Percentiles rank a stretch among this genome's conserved stretches.
Conservation (phyloP, 257 asterid species). For the Henckelia pumila region DNA sequence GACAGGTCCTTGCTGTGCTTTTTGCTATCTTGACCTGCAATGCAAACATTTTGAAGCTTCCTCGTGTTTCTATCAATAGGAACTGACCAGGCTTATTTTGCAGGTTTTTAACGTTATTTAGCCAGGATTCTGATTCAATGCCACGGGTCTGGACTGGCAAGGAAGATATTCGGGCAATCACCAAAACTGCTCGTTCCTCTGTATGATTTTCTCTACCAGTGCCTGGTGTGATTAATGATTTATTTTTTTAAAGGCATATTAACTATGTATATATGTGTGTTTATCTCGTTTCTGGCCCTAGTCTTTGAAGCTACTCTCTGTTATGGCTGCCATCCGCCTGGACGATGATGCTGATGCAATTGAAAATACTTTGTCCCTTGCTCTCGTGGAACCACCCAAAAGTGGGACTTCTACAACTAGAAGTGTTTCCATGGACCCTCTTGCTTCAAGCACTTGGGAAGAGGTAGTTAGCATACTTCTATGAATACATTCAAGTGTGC, state of each 20-base stretch:
- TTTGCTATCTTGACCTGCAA: slow-evolving; percentile 22
- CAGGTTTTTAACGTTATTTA: slow-evolving; percentile 68
- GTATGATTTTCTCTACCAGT: slow-evolving; percentile 44
- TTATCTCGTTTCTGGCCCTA: slow-evolving; percentile 27
- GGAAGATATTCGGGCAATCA: slow-evolving; percentile 74
- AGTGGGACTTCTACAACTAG: slow-evolving; percentile 49
- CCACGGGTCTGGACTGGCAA: slow-evolving; percentile 91
- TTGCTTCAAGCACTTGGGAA: slow-evolving; percentile 91
- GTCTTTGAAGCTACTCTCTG: slow-evolving; percentile 82
- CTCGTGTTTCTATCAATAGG: slow-evolving; percentile 16
- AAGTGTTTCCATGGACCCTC: slow-evolving; percentile 61
- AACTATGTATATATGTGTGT: neutral
- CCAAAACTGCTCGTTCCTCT: slow-evolving; percentile 72
- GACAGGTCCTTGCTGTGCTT: slow-evolving; percentile 52
- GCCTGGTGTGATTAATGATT: slow-evolving; percentile 6
- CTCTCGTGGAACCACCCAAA: slow-evolving; percentile 68
- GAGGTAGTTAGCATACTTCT: slow-evolving; percentile 45
- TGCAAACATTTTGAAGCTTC: slow-evolving; percentile 3
- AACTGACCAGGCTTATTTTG: slow-evolving; percentile 25
- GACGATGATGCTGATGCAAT: slow-evolving; percentile 66
- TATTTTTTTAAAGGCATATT: slow-evolving; percentile 9
- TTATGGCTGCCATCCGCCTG: slow-evolving; percentile 83
- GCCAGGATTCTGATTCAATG: slow-evolving; percentile 74
- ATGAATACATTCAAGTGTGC: neutral
- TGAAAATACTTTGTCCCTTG: slow-evolving; percentile 62